A percentile compares a stretch with the other conserved stretches of the same genome.
These are phyloP conservation scores for Jackrogersella multiformis DNA, from an alignment of 495 filamentous ascomycete genomes.

Conservation along the genomic window DNA sequence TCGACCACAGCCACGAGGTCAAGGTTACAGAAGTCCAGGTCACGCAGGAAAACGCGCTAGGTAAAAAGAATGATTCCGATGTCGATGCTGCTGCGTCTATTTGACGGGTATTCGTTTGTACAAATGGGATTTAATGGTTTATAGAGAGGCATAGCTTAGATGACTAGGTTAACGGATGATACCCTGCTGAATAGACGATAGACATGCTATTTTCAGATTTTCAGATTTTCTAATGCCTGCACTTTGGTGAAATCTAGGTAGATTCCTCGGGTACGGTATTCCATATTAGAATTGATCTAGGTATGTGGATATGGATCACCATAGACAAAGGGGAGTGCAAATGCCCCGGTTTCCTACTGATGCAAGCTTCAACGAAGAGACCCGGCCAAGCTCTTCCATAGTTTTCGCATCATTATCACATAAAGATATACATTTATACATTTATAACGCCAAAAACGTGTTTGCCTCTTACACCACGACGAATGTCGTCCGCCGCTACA, in stretches of 20 bases:
- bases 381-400: too few relatives aligned
- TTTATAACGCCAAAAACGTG: neutral
- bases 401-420: neutral
- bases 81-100: neutral
- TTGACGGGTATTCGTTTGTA: neutral
- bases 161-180: slow-evolving; percentile 19
- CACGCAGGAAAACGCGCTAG: neutral
- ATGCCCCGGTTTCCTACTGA: too few relatives aligned
- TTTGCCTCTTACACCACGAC: neutral
- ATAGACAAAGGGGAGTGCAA: too few relatives aligned
- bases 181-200: slow-evolving; percentile 26
- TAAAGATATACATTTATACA: neutral
- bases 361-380: neutral
- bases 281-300: too few relatives aligned
- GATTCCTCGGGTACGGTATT: too few relatives aligned
- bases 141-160: neutral
- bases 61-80: slow-evolving; percentile 10
- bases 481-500: neutral
- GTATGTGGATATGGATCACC: too few relatives aligned
- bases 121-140: neutral
- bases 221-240: neutral
- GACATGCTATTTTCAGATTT: neutral
- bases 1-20: slow-evolving; percentile 38
- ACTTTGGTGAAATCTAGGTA: too few relatives aligned
- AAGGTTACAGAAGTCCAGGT: slow-evolving; percentile 28